Evolutionary conservation across 345 rosid species (phyloP).

Genomic region (Lenwebbia sp.): DNA sequence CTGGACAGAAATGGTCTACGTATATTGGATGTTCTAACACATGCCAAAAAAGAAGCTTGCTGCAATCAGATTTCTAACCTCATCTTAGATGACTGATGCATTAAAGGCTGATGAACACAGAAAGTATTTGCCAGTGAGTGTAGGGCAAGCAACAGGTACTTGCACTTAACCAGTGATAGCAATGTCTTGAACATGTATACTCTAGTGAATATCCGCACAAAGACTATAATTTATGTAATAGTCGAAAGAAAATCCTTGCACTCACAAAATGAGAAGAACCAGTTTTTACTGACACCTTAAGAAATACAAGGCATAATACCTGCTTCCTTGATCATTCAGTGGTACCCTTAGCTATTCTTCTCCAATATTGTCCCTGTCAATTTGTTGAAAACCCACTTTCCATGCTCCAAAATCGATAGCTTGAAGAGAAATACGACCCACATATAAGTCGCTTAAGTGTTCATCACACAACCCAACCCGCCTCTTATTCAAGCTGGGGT

Average conservation of each 20-base stretch:
- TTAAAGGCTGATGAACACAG: background rate
- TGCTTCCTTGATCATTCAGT: background rate
- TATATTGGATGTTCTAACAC: background rate
- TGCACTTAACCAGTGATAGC: background rate
- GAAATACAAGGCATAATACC: background rate
- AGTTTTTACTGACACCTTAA: background rate
- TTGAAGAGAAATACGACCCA: slow-evolving; percentile 73
- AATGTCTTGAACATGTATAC: background rate
- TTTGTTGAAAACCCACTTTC: slow-evolving; percentile 9
- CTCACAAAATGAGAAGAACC: background rate
- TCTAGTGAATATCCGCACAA: background rate
- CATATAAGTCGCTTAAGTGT: slow-evolving; percentile 59
- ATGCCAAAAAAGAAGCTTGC: background rate
- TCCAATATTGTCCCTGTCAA: background rate
- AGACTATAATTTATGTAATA: background rate
- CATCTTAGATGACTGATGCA: background rate
- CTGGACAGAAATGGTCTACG: background rate
- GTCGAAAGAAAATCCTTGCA: background rate
- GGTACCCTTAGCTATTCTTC: background rate
- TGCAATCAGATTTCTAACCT: background rate
- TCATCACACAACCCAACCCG: slow-evolving; percentile 65
- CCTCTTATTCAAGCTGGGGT: slow-evolving; percentile 76
- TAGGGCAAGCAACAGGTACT: background rate
- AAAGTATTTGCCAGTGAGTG: background rate
- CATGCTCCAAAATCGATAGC: slow-evolving; percentile 71